A percentile compares a stretch with the other conserved stretches of the same genome.
phyloP scores from a whole-genome alignment of 805 yeast genomes.

The Priceomyces medius region DNA sequence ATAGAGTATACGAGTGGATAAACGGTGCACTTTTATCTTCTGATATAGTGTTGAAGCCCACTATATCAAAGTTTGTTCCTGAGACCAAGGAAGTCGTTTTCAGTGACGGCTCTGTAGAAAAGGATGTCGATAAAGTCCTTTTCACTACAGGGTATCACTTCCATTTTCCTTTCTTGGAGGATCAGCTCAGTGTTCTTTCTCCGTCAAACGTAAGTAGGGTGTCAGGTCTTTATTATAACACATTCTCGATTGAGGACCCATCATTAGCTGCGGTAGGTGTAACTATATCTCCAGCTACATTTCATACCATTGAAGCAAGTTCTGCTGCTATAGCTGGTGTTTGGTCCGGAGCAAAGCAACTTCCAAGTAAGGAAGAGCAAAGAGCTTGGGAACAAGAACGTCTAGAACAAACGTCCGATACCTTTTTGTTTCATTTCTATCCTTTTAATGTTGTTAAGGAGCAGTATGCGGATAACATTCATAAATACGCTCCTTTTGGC shows the following conservation, averaged over 20 bases:
- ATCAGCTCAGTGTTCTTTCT: conserved; percentile 21
- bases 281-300: conserved; percentile 43
- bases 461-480: conserved; percentile 26
- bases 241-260: conserved; percentile 43
- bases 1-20: conserved; percentile 33
- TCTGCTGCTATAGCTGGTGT: conserved; percentile 61
- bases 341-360: conserved; percentile 39
- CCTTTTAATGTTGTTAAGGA: conserved; percentile 20
- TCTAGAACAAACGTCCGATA: conserved; percentile 19
- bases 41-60: conserved; percentile 29
- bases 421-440: conserved; percentile 33
- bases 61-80: conserved; percentile 20
- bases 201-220: conserved; percentile 30
- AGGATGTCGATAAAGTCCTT: conserved; percentile 38
- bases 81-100: conserved; percentile 25
- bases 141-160: conserved; percentile 54
- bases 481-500: conserved; percentile 22
- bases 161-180: conserved; percentile 41
- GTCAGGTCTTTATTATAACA: conserved; percentile 35
- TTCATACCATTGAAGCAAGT: conserved; percentile 49
- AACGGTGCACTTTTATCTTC: conserved; percentile 38
- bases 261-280: conserved; percentile 42
- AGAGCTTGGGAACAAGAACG: conserved; percentile 29
- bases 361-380: conserved; percentile 45
- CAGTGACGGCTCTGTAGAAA: conserved; percentile 24